Conservation (phyloP, 2,329 filamentous ascomycete genomes). For the Hyphodiscus sp. region DNA sequence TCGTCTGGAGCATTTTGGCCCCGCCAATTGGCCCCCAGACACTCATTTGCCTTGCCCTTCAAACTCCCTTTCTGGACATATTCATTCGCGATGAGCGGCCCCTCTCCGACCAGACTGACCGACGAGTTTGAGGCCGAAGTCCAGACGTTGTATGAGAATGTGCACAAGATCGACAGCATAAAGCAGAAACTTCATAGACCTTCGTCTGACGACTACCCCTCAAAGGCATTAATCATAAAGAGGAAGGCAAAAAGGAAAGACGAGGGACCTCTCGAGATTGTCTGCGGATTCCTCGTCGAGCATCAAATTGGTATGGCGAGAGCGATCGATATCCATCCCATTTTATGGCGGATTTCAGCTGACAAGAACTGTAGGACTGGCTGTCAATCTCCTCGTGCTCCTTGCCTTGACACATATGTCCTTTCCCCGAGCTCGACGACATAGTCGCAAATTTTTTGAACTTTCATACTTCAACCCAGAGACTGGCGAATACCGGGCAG, state of each 20-base stretch:
- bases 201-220: slow-evolving; percentile 5
- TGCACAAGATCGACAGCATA: slow-evolving; percentile 7
- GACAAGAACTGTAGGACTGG: slow-evolving; percentile 53
- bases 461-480: slow-evolving; percentile 73
- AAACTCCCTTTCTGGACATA: neutral
- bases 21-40: slow-evolving; percentile 11
- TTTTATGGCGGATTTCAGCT: slow-evolving; percentile 1
- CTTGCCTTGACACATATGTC: slow-evolving; percentile 75
- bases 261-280: slow-evolving; percentile 51
- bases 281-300: slow-evolving; percentile 65
- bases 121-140: slow-evolving; percentile 14
- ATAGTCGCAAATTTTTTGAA: slow-evolving; percentile 82
- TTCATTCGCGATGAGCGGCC: neutral
- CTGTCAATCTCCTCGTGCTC: slow-evolving; percentile 77
- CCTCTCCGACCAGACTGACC: slow-evolving; percentile 4
- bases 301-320: slow-evolving; percentile 67
- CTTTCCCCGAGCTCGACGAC: slow-evolving; percentile 71
- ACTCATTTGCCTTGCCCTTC: neutral
- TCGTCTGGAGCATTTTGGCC: slow-evolving; percentile 11
- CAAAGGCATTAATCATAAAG: slow-evolving; percentile 13
- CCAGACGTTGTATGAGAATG: slow-evolving; percentile 17
- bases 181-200: slow-evolving; percentile 15
- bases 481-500: slow-evolving; percentile 66
- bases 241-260: slow-evolving; percentile 55
- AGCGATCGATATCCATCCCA: neutral